Evolutionary conservation across 306 rosid genomes (phyloP), one percentile per base, ranked within the genome.

Genomic region (Pterocarpus santalinus): DNA sequence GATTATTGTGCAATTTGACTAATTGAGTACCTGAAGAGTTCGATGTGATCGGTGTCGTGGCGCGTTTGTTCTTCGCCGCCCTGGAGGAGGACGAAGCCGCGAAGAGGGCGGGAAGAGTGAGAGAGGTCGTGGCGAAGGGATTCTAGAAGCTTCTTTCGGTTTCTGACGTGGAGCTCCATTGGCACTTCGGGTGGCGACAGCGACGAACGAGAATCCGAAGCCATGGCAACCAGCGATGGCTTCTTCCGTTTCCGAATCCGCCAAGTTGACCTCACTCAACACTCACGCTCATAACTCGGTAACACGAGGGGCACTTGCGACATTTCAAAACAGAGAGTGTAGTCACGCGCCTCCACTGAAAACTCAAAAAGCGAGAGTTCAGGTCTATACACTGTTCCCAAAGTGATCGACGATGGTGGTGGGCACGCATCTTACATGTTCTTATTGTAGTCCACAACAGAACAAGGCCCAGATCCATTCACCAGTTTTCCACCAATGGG

Each of bases 1-100:
- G 39, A 60, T 69, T n/a, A 44, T 66, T 22, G 32, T 55, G n/a
- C n/a, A 68, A 66, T 28, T 33, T 33, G 43, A 43, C 2, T 12
- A 33, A 44, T 28, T n/a, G n/a, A 36, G 36, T 28, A 91, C 98
- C 97, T 85, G 92, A 94, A 94, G 83, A 92, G 94, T 71, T 94
- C 97, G 53, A 80, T 6, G 87, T 91, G 98, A 10, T 94, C 98
- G 16, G 98, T 92, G 81, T 92, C 98, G 85, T 91, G 79, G 72
- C 97, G 98, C n/a, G 86, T 85, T 80, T 90, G 83, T 80, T 92
- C 97, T 17, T 92, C 91, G 76, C 97, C 98, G 17, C 97, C 98
- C 93, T 94, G 77, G 10, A 94, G 97, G 73, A 94, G 81, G 71
- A 92, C 92, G 75, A 92, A 85, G 76, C 98, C 97, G 12, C 89